Base-by-base conservation (phyloP, 345 rosid species). In the Brassica incana region DNA sequence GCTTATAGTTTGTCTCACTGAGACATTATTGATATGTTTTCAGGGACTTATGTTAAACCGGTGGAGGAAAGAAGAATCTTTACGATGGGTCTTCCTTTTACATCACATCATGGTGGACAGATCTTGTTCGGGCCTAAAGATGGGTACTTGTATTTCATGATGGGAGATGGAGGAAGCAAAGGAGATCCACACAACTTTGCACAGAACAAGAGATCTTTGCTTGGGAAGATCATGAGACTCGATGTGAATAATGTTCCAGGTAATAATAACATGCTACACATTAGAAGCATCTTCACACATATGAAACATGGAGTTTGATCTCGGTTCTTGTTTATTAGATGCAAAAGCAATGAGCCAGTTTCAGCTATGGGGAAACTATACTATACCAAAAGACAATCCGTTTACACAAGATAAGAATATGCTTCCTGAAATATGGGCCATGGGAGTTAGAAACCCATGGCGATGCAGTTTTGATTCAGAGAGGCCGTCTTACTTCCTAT, bases 381-480 rank as follows among this genome's bases (percentile, higher is more conserved):
- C 87, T 8, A 77, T 84, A 60, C 88, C 93, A 2, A 65, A 32
- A 50, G 89, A 88, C 65, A 87, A 90, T 81, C 91, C 90, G 0
- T 88, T 50, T 74, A 43, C 68, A 15, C 65, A 65, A 59, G 91
- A 88, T 52, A 45, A 80, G 48, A 85, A 80, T 62, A 60, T 84
- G 29, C 65, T 61, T 11, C 89, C 88, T 12, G 91, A 87, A 67
- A 90, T 90, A 14, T 88, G 89, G 88, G 91, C 90, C 8, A 65
- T 82, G n/a, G 91, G 93, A 15, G 72, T 88, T 0, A 75, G 85
- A 77, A 85, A 86, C 79, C 88, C 90, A n/a, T 85, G 91, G 91
- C 74, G 88, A 23, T 90, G 90, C 29, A 84, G 89, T 77, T 88
- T 87, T 45, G 89, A 90, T 84, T 65, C 85, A n/a, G 80, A 84